These are phyloP conservation scores for Metschnikowia kofuensis DNA, from an alignment of 805 yeast genomes.

Conservation along the genomic window DNA sequence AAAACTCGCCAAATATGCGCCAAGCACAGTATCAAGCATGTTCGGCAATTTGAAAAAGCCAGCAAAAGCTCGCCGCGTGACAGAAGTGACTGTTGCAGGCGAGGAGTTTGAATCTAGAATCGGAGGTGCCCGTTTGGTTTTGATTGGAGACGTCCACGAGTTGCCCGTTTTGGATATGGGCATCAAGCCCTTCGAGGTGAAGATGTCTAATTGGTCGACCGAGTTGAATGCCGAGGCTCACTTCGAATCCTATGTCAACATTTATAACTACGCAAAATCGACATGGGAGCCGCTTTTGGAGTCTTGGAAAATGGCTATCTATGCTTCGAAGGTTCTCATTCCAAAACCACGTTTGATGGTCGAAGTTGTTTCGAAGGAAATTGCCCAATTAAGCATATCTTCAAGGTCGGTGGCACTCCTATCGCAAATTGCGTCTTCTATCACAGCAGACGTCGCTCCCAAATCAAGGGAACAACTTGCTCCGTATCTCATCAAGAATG, in stretches of 20 bases:
- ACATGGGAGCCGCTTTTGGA: slow-evolving; percentile 95
- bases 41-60: slow-evolving; percentile 31
- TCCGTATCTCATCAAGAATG: slow-evolving; percentile 78
- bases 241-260: slow-evolving; percentile 64
- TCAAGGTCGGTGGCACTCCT: slow-evolving; percentile 76
- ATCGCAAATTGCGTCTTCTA: slow-evolving; percentile 61
- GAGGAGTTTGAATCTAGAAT: slow-evolving; percentile 65
- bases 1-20: slow-evolving; percentile 62
- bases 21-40: slow-evolving; percentile 55
- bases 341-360: slow-evolving; percentile 51
- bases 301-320: slow-evolving; percentile 77
- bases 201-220: slow-evolving; percentile 82
- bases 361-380: slow-evolving; percentile 70
- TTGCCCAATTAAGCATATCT: slow-evolving; percentile 78
- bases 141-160: slow-evolving; percentile 90
- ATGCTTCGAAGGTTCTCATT: slow-evolving; percentile 50
- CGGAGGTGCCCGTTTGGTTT: slow-evolving; percentile 75
- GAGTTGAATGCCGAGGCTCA: slow-evolving; percentile 68
- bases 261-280: slow-evolving; percentile 84
- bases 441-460: slow-evolving; percentile 51
- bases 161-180: slow-evolving; percentile 81
- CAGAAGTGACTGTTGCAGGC: slow-evolving; percentile 51
- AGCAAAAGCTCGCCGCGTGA: neutral
- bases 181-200: slow-evolving; percentile 63
- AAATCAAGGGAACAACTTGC: slow-evolving; percentile 73